Evolutionary conservation across 805 yeast species (phyloP), one percentile per base, ranked within the genome.

Genomic region (Torulaspora indica): DNA sequence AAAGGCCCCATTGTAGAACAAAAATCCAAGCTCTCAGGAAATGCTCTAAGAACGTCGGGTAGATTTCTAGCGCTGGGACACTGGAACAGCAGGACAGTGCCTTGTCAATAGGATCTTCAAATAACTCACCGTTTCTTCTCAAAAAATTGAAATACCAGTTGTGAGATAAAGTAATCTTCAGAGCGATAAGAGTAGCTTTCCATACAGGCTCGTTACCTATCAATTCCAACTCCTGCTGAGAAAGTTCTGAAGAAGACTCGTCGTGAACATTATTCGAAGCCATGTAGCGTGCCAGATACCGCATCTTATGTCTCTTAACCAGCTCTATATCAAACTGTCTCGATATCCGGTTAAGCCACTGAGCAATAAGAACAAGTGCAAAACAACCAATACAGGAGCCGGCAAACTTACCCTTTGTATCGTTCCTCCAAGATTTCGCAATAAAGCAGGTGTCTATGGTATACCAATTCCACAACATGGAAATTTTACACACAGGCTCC

Each of bases 331-430:
- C 78, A 40, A 71, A 74, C 54, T 79, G 85, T 20, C 81, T 67
- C 30, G 74, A 67, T 28, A 75, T 60, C 29, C 86, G 67, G 51
- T 77, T 76, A 40, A 79, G 61, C 76, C 81, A 74, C 55, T 79
- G 81, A 8, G 79, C 69, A 8, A 75, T 74, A 39, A 80, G 60
- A 2, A 78, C 81, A 56, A 82, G 65, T 23, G 76, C 65, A 57
- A 81, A 76, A 8, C 79, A 77, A n/a, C 87, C 87, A 24, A 82
- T 69, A 63, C 88, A 82, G 0, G 85, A 72, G n/a, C 86, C 87
- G 3, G 85, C 87, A 66, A 82, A 82, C 63, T 72, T 78, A 1
- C 81, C 82, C 43, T 67, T 68, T 2, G 79, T 67, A 12, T 63
- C 69, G 35, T 78, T 77, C 46, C 78, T 85, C 89, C 89, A 82